Base-by-base conservation (phyloP, 768 basidiomycete species). In the Suillus subaureus region DNA sequence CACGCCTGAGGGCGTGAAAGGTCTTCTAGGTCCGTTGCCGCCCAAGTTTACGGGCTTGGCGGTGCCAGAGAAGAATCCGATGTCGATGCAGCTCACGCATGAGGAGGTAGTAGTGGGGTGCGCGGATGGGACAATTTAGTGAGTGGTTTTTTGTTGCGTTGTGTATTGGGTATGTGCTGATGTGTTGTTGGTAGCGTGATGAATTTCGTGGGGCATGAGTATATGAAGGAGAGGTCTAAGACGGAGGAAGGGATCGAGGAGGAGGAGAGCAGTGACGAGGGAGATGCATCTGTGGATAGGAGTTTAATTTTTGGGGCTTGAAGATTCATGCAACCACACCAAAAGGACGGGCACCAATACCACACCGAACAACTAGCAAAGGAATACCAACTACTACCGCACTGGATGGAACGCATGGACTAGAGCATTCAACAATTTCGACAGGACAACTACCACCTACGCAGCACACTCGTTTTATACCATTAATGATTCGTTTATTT, bases 91-190 rank as follows among this genome's bases (percentile, higher is more conserved):
- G 68, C 75, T 96, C 70, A 94, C 91, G 70, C 91, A 94, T 69
- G 94, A 96, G 72, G 93, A 95, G 73, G 90, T 96, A 1, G 93
- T 95, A 21, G 92, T 96, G 35, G 93, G 93, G 0, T 95, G 93
- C 80, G 92, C 54, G 33, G 93, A 95, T 76, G 93, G 93, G 16
- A 93, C 92, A 4, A 95, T 95, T 70, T 95, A 95, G 93, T 95
- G 68, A 79, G 92, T 82, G 16, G 16, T 67, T 31, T n/a, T 68
- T 40, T 63, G 60, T 55, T 49, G 11, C 61, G 43, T 43, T 33
- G 26, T 37, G 37, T 26, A 47, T 61, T 21, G 39, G 52, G 51
- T 11, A 16, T 31, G 43, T 63, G 31, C 63, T 74, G 69, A 75
- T 63, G 42, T 51, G 40, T 56, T 8, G 31, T 67, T 43, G 47